phyloP scores from a whole-genome alignment of 495 filamentous ascomycete genomes.

The Tuber microsphaerosporum region DNA sequence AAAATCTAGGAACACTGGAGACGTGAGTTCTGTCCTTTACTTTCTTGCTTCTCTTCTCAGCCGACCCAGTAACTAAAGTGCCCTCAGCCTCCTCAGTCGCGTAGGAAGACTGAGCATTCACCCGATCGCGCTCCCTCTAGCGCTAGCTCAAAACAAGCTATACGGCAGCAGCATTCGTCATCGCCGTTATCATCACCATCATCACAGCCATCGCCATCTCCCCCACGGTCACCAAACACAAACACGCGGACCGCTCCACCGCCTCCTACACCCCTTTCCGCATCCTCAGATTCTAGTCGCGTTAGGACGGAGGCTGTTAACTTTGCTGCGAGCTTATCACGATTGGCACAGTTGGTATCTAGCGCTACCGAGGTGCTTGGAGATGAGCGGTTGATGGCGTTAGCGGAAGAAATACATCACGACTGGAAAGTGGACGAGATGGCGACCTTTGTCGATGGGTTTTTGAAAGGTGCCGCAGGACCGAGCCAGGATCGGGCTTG shows the following conservation, averaged over 20 bases:
- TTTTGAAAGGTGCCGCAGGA: constrained; percentile 27
- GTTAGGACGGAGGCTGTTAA: background rate
- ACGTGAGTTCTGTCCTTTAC: background rate
- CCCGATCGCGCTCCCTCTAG: background rate
- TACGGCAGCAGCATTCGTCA: background rate
- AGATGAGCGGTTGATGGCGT: constrained; percentile 20
- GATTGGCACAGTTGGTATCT: constrained; percentile 21
- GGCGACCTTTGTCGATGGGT: constrained; percentile 32
- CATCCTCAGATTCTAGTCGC: background rate
- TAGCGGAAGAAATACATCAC: constrained; percentile 31
- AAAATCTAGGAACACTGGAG: background rate
- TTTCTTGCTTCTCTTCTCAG: background rate
- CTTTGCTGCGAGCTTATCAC: constrained; percentile 22
- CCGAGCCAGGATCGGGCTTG: background rate
- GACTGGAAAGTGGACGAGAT: constrained; percentile 35
- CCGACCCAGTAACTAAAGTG: background rate
- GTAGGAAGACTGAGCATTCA: background rate
- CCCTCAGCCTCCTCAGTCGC: background rate
- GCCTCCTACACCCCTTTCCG: background rate
- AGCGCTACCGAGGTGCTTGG: constrained; percentile 20
- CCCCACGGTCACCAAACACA: background rate
- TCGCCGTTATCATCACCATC: background rate
- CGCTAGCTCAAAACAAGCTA: background rate
- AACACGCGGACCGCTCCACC: background rate
- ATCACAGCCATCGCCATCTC: background rate